Base-by-base conservation (phyloP, 768 basidiomycete genomes). In the Hericium erinaceus region DNA sequence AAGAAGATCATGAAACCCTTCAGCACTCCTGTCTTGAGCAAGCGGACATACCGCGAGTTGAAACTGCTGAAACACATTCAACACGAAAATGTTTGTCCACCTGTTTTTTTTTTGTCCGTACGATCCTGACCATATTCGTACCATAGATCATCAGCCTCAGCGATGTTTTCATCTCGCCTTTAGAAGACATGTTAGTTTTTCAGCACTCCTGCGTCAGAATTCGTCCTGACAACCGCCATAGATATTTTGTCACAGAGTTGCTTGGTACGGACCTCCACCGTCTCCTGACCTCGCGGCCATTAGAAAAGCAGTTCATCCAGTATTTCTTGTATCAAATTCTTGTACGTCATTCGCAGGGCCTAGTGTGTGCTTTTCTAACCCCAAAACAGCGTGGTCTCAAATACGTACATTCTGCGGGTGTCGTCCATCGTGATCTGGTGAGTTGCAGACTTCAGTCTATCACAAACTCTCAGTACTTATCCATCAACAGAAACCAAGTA, bases 1-100 rank as follows among this genome's bases (percentile, higher is more conserved):
- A 99, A 99, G 83, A 98, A 98, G 84, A 99, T 98, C 78, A 98
- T 98, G 95, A 99, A 99, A 73, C 97, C 97, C 7, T 99, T 99
- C 76, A 91, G 89, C 69, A 98, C 97, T 6, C 95, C 97, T 18
- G 97, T 99, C n/a, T 79, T 99, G 65, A 88, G 87, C 72, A 98
- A 98, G 75, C 80, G 97, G 62, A 99, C 97, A 1, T 98, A 98
- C 72, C 83, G 97, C 60, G 97, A 99, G 74, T 81, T 99, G 66
- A 99, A 99, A 74, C 80, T 99, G 44, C 80, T 99, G 68, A 98
- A 98, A 75, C 95, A 99, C 72, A 91, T 99, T 65, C 90, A 95
- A 67, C 95, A 98, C 72, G 95, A 98, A 76, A 99, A 98, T 74
- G 93, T 92, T 73, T 13, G 33, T 6, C 9, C 33, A 33, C 9